Conservation (phyloP, 2,329 filamentous ascomycete species). For the Alternaria solani region DNA sequence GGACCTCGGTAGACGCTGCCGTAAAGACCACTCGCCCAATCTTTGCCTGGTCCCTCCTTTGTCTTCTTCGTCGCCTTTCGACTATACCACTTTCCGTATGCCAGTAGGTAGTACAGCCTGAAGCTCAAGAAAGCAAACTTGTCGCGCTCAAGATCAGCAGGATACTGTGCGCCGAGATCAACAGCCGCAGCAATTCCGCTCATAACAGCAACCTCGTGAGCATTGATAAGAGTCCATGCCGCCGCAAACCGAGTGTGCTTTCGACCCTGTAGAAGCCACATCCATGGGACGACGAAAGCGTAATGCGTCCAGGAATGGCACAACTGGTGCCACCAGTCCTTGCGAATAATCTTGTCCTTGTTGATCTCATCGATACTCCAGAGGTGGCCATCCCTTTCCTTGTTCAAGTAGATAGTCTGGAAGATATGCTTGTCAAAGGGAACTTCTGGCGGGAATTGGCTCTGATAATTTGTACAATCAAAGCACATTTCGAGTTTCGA, state of each 20-base stretch:
- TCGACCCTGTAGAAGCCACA: constrained; percentile 75
- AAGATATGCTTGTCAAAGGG: constrained; percentile 70
- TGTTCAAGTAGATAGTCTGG: constrained; percentile 73
- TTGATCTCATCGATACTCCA: constrained; percentile 70
- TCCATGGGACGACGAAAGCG: constrained; percentile 70
- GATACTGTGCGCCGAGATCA: constrained; percentile 70
- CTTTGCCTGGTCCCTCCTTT: constrained; percentile 59
- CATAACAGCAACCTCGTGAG: constrained; percentile 75
- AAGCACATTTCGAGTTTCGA: constrained; percentile 70
- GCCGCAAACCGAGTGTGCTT: constrained; percentile 70
- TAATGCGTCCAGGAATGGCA: constrained; percentile 71
- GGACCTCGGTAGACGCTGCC: constrained; percentile 68
- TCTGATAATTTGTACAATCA: constrained; percentile 78
- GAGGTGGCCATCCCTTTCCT: constrained; percentile 60
- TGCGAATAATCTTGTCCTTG: constrained; percentile 66
- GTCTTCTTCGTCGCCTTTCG: constrained; percentile 52
- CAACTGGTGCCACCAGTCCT: constrained; percentile 74
- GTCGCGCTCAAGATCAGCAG: constrained; percentile 68
- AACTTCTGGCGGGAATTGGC: constrained; percentile 68
- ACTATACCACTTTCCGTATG: constrained; percentile 69
- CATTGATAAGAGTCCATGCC: constrained; percentile 74
- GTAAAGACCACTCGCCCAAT: constrained; percentile 66
- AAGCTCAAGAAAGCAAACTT: constrained; percentile 68
- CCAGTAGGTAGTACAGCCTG: constrained; percentile 67
- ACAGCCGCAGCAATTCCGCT: constrained; percentile 76